A percentile compares a stretch with the other conserved stretches of the same genome.
These are phyloP conservation scores for Mortierella sp. DNA, from an alignment of 371 early-diverging fungal genomes.

Conservation along the genomic window DNA sequence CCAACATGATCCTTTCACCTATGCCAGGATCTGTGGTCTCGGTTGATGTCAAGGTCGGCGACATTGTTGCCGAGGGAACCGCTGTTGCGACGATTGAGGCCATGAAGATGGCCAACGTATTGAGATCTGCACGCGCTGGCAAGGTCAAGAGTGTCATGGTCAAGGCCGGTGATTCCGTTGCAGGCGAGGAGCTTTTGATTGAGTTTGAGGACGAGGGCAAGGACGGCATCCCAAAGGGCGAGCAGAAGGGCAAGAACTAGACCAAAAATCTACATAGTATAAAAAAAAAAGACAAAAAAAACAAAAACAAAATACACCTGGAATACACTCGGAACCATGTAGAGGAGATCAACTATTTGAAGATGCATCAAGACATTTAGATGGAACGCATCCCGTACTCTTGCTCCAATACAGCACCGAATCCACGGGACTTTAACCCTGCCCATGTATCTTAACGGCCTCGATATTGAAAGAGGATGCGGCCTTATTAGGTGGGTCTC, in stretches of 20 bases:
- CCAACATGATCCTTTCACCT: slow-evolving; percentile 82
- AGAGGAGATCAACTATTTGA: too few species aligned
- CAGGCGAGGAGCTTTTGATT: slow-evolving; percentile 87
- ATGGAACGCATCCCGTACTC: too few species aligned
- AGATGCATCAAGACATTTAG: too few species aligned
- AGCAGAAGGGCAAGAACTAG: slow-evolving; percentile 34
- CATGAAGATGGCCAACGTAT: slow-evolving; percentile 99
- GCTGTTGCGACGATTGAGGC: slow-evolving; percentile 95
- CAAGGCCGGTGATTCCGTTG: slow-evolving; percentile 78
- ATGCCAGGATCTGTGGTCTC: slow-evolving; percentile 95
- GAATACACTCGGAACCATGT: too few species aligned
- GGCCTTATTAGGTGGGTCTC: too few species aligned
- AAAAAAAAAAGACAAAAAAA: too few species aligned
- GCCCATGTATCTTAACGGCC: too few species aligned
- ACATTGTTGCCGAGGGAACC: slow-evolving; percentile 84
- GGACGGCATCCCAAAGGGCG: slow-evolving; percentile 20
- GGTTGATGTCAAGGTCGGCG: slow-evolving; percentile 85
- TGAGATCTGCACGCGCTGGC: slow-evolving; percentile 84
- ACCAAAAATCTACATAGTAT: too few species aligned
- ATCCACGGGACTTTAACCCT: too few species aligned
- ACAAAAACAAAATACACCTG: too few species aligned
- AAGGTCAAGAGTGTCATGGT: slow-evolving; percentile 84
- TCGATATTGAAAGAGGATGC: too few species aligned
- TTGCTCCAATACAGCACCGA: too few species aligned
- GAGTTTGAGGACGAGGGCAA: slow-evolving; percentile 74